Percentiles rank a stretch among this genome's conserved stretches.
These are phyloP conservation scores for Amanita polypyramis DNA, from an alignment of 768 basidiomycete genomes.

Conservation along the genomic window DNA sequence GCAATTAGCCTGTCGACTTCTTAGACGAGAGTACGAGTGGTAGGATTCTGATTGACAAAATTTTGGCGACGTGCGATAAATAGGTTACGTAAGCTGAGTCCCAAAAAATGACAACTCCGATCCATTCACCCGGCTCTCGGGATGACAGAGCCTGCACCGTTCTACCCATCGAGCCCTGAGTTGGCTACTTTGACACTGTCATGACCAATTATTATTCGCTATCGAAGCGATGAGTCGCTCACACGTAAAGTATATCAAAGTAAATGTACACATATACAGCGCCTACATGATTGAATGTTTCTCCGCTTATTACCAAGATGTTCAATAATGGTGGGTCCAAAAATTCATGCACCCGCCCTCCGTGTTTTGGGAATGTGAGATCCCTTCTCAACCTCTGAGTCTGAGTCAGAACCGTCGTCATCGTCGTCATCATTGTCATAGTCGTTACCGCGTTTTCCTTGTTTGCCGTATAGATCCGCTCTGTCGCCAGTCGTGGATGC, in stretches of 20 bases:
- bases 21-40: slow-evolving; percentile 1
- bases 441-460: slow-evolving; percentile 2
- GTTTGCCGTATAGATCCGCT: neutral
- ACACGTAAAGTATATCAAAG: neutral
- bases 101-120: slow-evolving; percentile 7
- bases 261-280: no score
- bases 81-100: slow-evolving; percentile 7
- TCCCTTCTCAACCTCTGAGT: slow-evolving; percentile 23
- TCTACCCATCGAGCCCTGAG: no score
- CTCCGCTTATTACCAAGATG: no score
- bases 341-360: slow-evolving; percentile 32
- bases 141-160: neutral
- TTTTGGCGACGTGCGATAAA: slow-evolving; percentile 1
- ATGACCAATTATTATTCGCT: neutral
- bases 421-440: neutral
- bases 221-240: no score
- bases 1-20: neutral
- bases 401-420: slow-evolving; percentile 28
- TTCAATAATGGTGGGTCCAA: no score
- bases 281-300: no score
- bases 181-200: no score
- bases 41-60: neutral
- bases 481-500: neutral
- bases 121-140: neutral
- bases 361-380: slow-evolving; percentile 58